Evolutionary conservation across 2,329 filamentous ascomycete species (phyloP).

Genomic region (Tolypocladium capitatum): DNA sequence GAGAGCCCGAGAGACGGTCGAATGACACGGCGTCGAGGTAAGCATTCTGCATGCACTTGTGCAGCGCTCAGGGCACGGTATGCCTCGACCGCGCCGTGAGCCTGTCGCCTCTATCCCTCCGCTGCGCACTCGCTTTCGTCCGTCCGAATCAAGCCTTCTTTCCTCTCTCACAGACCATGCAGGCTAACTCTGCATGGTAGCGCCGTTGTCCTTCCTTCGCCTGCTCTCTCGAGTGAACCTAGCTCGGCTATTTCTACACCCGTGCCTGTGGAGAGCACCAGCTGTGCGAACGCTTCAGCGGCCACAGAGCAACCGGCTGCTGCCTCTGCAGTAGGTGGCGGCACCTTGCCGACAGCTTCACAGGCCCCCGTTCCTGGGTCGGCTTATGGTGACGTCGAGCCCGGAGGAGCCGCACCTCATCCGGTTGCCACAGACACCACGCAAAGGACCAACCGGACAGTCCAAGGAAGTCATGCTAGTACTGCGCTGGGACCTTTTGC

Average conservation of each 20-base stretch:
- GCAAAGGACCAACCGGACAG: background rate
- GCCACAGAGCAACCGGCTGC: background rate
- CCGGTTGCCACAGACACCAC: background rate
- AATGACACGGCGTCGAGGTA: background rate
- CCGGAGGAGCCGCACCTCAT: background rate
- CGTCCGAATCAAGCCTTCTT: background rate
- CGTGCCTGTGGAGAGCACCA: background rate
- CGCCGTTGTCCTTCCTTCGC: constrained; percentile 40
- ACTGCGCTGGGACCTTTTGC: background rate
- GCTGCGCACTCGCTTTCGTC: background rate
- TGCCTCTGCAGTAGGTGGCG: background rate
- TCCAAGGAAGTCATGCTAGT: background rate
- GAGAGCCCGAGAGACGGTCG: background rate
- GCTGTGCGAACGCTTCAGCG: background rate
- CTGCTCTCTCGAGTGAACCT: constrained; percentile 48
- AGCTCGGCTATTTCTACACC: constrained; percentile 23
- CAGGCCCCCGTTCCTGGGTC: background rate
- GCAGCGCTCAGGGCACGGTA: background rate
- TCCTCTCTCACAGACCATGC: background rate
- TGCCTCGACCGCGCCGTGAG: background rate
- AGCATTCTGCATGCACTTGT: background rate
- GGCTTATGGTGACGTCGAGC: background rate
- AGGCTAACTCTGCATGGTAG: constrained; percentile 1
- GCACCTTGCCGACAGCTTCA: background rate
- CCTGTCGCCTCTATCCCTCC: background rate